Base-by-base conservation (phyloP, 2,329 filamentous ascomycete species). In the Penicillium palitans region DNA sequence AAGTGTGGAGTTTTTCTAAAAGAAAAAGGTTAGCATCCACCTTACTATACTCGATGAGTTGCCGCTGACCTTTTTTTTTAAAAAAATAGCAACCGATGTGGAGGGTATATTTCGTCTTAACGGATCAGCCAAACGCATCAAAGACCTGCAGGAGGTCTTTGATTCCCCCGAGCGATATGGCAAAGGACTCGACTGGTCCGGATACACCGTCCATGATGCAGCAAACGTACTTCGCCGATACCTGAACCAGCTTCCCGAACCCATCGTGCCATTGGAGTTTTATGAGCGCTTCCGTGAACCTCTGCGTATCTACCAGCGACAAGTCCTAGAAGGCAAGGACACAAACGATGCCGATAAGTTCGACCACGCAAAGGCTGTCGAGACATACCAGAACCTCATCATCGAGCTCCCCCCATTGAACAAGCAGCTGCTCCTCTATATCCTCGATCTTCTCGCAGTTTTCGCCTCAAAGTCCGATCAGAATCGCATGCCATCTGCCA, bases 1-100 rank as follows among this genome's bases (percentile, higher is more conserved):
- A 99, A 99, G 76, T 98, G 95, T 74, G 95, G 95, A 62, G 93
- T 99, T 4, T 99, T 93, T 67, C 76, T 99, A 65, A 99, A 99
- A 77, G 95, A 99, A 76, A 97, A 96, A 85, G 95, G 95, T 97
- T 76, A 65, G 84, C 58, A 52, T 40, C 74, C 6, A 61, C 84
- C 57, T 33, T 47, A 29, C 33, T 41, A 39, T 56, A 50, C 50
- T 49, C 50, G 51, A 53, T 44, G 35, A 19, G 52, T 27, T 21
- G 25, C 39, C 39, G 49, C 70, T 74, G 46, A 75, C 70, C 70
- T 58, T 25, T 24, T 25, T 24, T 70, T 60, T 60, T 31, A 5
- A 25, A 25, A 25, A 6, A 60, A 57, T 61, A 98, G 95, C 95
- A 33, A 98, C 93, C 66, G 88, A 93, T 66, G 86, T 98, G 10